Base-by-base conservation (phyloP, 345 rosid species). In the Rhizophora apiculata region DNA sequence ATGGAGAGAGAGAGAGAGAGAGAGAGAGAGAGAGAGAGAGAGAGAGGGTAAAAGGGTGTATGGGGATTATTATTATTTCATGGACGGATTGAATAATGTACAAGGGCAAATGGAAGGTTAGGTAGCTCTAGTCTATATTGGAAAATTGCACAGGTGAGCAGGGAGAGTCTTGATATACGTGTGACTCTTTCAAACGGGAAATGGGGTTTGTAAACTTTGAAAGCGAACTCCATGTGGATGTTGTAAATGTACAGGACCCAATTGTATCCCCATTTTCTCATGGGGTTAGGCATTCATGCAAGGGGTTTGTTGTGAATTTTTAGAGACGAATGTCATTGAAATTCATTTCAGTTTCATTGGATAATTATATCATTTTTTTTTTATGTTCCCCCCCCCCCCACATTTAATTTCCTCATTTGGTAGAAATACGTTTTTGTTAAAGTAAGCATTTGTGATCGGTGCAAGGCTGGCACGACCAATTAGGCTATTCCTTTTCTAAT, bases 201-300 rank as follows among this genome's bases (percentile, higher is more conserved):
- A 63, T 37, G 70, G 8, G 10, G 49, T 63, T 43, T 43, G 49
- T 3, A 43, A 43, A 21, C 18, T n/a, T 9, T 55, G 82, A 77
- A 73, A 83, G 65, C 76, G 67, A 83, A 56, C 56, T 63, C 68
- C 85, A 81, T 76, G 85, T 84, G 87, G 18, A 58, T 32, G 83
- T 62, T 58, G 69, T 72, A 71, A 76, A 66, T 76, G 78, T 62
- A 11, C 51, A 31, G 72, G 85, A 58, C 76, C 83, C 16, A 37
- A 27, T 49, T 16, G 13, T 27, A 24, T 31, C 59, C 20, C 31
- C 34, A 2, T 26, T 18, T 48, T 46, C 5, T 1, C 15, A 20
- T 3, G 36, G 21, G 27, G 13, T 49, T 24, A 26, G 26, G 22
- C 24, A 39, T 39, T 30, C 59, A 8, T 51, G 6, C 43, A 56